phyloP scores from a whole-genome alignment of 805 yeast species.

The Pichia cephalocereana region DNA sequence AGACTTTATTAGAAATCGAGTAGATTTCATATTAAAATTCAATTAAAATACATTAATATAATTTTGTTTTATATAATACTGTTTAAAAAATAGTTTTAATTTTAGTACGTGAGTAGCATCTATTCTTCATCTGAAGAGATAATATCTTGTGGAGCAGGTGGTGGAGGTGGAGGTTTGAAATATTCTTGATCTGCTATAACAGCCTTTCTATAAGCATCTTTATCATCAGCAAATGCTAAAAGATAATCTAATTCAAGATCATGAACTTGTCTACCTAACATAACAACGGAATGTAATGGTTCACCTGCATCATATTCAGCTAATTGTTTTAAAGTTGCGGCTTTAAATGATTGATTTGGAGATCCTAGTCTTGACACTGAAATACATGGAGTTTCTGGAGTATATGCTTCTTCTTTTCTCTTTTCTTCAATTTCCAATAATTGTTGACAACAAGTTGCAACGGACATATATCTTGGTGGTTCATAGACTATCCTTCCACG shows the following conservation, averaged over 20 bases:
- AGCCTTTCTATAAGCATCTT: slow-evolving; percentile 37
- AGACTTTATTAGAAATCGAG: slow-evolving; percentile 73
- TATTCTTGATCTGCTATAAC: slow-evolving; percentile 54
- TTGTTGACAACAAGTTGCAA: slow-evolving; percentile 82
- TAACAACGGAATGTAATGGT: slow-evolving; percentile 85
- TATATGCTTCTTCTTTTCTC: slow-evolving; percentile 70
- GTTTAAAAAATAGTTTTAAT: no score
- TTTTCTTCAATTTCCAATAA: slow-evolving; percentile 78
- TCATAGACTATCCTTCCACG: slow-evolving; percentile 87
- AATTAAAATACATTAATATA: not conserved
- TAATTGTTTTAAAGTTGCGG: slow-evolving; percentile 74
- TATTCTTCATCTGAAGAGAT: slow-evolving; percentile 12
- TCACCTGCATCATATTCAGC: slow-evolving; percentile 84
- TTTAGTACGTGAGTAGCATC: no score
- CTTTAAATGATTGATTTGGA: slow-evolving; percentile 70
- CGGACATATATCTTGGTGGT: slow-evolving; percentile 95
- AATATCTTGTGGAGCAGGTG: slow-evolving; percentile 8
- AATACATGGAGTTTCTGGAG: slow-evolving; percentile 83
- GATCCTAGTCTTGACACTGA: slow-evolving; percentile 90
- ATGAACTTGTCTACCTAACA: slow-evolving; percentile 89
- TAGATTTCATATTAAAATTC: slow-evolving; percentile 1
- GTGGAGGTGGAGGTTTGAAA: slow-evolving; percentile 35
- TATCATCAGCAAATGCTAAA: slow-evolving; percentile 62
- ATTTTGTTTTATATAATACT: no score
- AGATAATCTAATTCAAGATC: slow-evolving; percentile 85